Percentiles rank a stretch among this genome's conserved stretches.
Conservation (phyloP, 202 grass and related monocot genomes). For the Panicum hallii region DNA sequence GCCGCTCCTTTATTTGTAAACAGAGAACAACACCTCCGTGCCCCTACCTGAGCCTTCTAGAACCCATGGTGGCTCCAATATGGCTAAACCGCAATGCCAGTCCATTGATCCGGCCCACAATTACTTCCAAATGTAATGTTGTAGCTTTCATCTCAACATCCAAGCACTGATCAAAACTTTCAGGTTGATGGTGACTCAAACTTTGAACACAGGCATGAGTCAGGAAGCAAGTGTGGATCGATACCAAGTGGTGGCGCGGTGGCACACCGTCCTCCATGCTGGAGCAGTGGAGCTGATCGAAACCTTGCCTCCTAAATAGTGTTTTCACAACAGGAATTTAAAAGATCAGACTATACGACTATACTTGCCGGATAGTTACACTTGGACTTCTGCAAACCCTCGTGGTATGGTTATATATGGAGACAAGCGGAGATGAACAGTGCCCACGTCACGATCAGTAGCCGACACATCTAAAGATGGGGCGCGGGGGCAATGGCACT, state of each 20-base stretch:
- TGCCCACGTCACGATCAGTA: not conserved
- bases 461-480: not conserved
- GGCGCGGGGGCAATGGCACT: not conserved
- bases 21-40: not conserved
- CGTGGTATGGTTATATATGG: conserved; percentile 5
- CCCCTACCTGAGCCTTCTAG: not conserved
- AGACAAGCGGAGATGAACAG: not conserved
- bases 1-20: too few species aligned
- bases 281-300: not conserved
- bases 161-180: not conserved
- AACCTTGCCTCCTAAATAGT: not conserved
- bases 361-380: not conserved
- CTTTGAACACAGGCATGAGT: not conserved
- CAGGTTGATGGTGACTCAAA: not conserved
- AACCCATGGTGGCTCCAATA: not conserved
- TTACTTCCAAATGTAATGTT: not conserved
- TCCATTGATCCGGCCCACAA: not conserved
- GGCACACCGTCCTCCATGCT: not conserved
- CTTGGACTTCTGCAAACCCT: conserved; percentile 2
- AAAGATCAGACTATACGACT: not conserved
- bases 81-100: not conserved
- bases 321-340: not conserved
- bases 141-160: not conserved
- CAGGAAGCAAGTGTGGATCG: not conserved
- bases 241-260: not conserved